Evolutionary conservation across 2,329 filamentous ascomycete species (phyloP).

Genomic region (Ophiostoma sp.): DNA sequence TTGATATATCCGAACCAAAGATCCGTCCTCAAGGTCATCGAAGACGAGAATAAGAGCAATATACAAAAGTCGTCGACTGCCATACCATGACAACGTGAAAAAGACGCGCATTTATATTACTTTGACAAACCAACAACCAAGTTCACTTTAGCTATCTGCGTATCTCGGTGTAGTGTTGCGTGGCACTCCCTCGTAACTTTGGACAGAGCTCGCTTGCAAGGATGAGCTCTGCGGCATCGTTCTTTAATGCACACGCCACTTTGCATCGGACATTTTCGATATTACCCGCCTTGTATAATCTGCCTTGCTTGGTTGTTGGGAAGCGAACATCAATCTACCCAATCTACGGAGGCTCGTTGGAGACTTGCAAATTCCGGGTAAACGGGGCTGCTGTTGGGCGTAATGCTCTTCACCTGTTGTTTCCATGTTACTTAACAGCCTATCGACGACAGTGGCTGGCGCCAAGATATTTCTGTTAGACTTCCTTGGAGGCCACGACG

Average conservation of each 20-base stretch:
- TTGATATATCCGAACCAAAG: neutral
- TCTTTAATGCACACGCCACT: neutral
- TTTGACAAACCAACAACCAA: neutral
- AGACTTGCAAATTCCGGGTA: conserved; percentile 8
- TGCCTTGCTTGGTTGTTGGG: neutral
- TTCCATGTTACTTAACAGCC: too few relatives aligned
- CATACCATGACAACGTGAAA: neutral
- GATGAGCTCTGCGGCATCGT: neutral
- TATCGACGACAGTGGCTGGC: neutral
- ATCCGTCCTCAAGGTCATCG: neutral
- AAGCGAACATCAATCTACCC: neutral
- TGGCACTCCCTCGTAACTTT: neutral
- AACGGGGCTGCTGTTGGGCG: neutral
- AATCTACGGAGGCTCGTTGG: neutral
- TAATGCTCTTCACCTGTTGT: neutral
- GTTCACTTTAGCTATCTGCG: neutral
- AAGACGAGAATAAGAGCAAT: neutral
- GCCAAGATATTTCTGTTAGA: neutral
- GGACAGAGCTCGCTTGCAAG: neutral
- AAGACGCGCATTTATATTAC: neutral
- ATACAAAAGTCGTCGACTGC: neutral
- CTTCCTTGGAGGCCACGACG: neutral
- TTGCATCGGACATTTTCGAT: neutral
- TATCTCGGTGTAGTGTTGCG: conserved; percentile 1
- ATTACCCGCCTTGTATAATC: neutral